Base-by-base conservation (phyloP, 257 asterid species). In the Nicotiana benthamiana region DNA sequence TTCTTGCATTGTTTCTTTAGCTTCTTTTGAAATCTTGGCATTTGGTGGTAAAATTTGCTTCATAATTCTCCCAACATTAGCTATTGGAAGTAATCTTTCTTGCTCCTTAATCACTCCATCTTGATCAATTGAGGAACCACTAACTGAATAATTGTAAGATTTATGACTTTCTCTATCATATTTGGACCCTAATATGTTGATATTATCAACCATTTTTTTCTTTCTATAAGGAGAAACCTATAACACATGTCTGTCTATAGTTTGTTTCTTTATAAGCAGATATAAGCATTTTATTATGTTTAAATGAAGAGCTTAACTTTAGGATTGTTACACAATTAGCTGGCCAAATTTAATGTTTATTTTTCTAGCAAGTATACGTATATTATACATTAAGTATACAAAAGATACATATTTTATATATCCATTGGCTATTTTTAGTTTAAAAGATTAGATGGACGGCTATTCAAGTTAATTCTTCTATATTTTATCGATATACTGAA, bases 1-100 rank as follows among this genome's bases (percentile, higher is more conserved):
- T 80, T 91, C 94, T 62, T 91, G 96, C 94, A 91, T 90, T 5
- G 96, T 91, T 48, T 91, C 96, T 64, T 91, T 91, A 40, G 94
- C 91, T 80, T 91, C 96, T 68, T 90, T 91, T 6, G 96, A 91
- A 90, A 91, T 83, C 86, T 91, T 91, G 0, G 94, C 94, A 26
- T 90, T 90, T 24, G 83, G 80, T 6, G 96, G 96, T 9, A 91
- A 82, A 3, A 83, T 90, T 62, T 91, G 92, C 83, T 90, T 91
- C 96, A 91, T 91, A 83, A 91, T 90, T 43, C 96, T 67, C 0
- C 94, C 94, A 4, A 91, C 93, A 90, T 91, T 91, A 64, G 96
- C 96, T 20, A 90, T 91, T 8, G 96, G 96, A 0, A 91, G 32
- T 36, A 91, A 60, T 67, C 90, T 54, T 11, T 89, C 94, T 34